These are phyloP conservation scores for Ascochyta rabiei DNA, from an alignment of 2,329 filamentous ascomycete species.

Conservation along the genomic window DNA sequence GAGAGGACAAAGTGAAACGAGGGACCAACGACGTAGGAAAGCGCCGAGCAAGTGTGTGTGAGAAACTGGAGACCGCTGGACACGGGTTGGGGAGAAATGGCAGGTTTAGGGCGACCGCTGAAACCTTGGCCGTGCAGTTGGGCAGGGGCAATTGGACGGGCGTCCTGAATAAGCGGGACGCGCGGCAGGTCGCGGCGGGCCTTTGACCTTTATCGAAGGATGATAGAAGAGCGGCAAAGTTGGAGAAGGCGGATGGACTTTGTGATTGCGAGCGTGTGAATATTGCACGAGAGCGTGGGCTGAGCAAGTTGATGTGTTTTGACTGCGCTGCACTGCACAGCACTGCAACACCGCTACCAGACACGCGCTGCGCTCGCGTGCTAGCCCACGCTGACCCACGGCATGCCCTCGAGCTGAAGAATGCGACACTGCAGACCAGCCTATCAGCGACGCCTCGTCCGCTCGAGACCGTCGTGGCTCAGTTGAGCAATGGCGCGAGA, in stretches of 20 bases:
- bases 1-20: conserved; percentile 44
- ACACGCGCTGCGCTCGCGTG: conserved; percentile 21
- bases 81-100: conserved; percentile 24
- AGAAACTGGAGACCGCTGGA: conserved; percentile 25
- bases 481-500: conserved; percentile 6
- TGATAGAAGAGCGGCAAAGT: conserved; percentile 23
- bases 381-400: conserved; percentile 23
- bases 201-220: conserved; percentile 20
- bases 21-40: conserved; percentile 35
- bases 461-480: conserved; percentile 21
- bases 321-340: neutral
- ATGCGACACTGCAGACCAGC: conserved; percentile 24
- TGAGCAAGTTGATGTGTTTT: conserved; percentile 7
- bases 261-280: neutral
- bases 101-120: conserved; percentile 36
- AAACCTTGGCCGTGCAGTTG: conserved; percentile 33
- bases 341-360: conserved; percentile 8
- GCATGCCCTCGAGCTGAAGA: conserved; percentile 27
- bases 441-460: conserved; percentile 20
- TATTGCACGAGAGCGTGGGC: neutral
- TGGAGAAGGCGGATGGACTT: too few relatives aligned
- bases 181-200: conserved; percentile 28
- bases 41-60: conserved; percentile 26
- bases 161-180: conserved; percentile 34
- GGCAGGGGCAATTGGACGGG: conserved; percentile 27